Base-by-base conservation (phyloP, 2,329 filamentous ascomycete species). In the Paraconiothyrium sp. region DNA sequence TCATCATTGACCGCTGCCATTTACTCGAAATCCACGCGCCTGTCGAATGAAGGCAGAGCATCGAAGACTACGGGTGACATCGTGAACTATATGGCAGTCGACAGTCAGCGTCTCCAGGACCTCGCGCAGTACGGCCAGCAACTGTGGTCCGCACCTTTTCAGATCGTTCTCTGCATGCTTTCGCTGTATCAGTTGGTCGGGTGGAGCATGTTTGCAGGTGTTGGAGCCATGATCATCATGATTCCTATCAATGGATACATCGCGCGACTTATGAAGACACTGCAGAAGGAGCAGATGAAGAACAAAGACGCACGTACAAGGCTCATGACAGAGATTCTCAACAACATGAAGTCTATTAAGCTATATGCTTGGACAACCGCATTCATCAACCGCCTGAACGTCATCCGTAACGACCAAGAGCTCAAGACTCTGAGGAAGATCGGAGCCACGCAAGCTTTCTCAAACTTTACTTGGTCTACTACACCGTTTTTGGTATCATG, bases 311-410 rank as follows among this genome's bases (percentile, higher is more conserved):
- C 93, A 43, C 89, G 95, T 74, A 97, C 94, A 50, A 89, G 94
- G 54, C 82, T 99, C 61, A 97, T 98, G 84, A 96, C 94, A 7
- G 95, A 99, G 63, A 99, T 99, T 68, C 84, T 99, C 74, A 97
- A 96, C 84, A 98, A 98, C 81, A 99, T 99, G 92, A 99, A 99
- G 84, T 97, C 93, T 76, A 85, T 99, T 83, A 99, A 99, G 82
- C 87, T 99, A 22, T 99, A 97, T 77, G 95, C 95, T 34, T 99
- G 95, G 95, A 94, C 94, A 35, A 91, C 90, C 34, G 94, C 95
- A 14, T 99, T 99, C 76, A 97, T 97, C 90, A 95, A 93, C 80
- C 97, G 97, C 81, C 88, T 99, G 61, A 98, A 95, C 81, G 92
- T 92, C 77, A 93, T 99, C 63, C 89, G 95, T 79, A 99, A 99